These are phyloP conservation scores for Triticum dicoccoides DNA, from an alignment of 176 grass and related monocot species.

Conservation along the genomic window DNA sequence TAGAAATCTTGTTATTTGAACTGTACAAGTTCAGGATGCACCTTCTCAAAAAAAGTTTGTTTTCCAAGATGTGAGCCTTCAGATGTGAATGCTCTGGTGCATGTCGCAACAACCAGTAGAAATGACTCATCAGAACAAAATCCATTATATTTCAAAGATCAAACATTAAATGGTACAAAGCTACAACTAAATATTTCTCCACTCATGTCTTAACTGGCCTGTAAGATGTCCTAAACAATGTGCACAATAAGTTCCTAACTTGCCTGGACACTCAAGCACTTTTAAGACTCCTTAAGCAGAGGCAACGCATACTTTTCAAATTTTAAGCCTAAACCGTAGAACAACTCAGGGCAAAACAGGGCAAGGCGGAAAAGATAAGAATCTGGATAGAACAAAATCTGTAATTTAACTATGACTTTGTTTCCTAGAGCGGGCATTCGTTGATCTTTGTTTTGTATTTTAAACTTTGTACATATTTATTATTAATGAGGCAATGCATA, in stretches of 20 bases:
- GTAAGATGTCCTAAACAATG: conserved; percentile 90
- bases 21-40: conserved; percentile 44
- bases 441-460: too few species aligned
- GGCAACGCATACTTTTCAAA: too few species aligned
- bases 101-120: conserved; percentile 44
- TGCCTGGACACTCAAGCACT: conserved; percentile 57
- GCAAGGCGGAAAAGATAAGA: too few species aligned
- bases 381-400: too few species aligned
- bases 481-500: not conserved
- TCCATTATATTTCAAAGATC: conserved; percentile 3
- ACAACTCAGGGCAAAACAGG: too few species aligned
- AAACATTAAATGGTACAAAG: conserved; percentile 2
- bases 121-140: conserved; percentile 31
- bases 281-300: conserved; percentile 75
- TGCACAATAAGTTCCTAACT: conserved; percentile 61
- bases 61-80: conserved; percentile 79
- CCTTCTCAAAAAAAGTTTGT: conserved; percentile 66
- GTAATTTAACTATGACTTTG: too few species aligned
- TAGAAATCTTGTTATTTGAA: conserved; percentile 69
- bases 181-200: conserved; percentile 13
- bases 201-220: conserved; percentile 69
- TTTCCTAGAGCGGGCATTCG: too few species aligned
- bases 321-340: too few species aligned
- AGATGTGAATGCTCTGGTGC: conserved; percentile 74
- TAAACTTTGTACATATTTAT: too few species aligned